Conservation (phyloP, 2,329 filamentous ascomycete species). For the Aspergillus chevalieri region DNA sequence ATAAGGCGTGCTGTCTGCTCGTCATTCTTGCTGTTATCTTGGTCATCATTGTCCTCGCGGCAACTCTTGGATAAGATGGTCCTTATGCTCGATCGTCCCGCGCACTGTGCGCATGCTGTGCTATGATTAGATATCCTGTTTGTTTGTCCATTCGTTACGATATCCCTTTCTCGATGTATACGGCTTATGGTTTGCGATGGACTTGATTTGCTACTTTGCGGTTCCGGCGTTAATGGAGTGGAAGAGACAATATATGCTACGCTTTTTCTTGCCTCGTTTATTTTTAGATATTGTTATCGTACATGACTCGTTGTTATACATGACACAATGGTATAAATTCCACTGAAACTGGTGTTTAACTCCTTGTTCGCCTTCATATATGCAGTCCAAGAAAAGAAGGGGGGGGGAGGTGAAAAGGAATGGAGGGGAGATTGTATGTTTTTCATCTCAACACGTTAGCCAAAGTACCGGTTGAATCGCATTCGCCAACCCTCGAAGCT, state of each 20-base stretch:
- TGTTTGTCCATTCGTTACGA: conserved; percentile 20
- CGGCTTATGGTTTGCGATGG: conserved; percentile 5
- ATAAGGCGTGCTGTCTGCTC: conserved; percentile 88
- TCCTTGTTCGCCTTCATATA: conserved; percentile 23
- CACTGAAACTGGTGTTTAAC: conserved; percentile 15
- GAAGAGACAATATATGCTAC: conserved; percentile 14
- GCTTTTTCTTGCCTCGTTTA: conserved; percentile 13
- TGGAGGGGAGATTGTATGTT: not conserved
- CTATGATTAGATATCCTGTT: conserved; percentile 14
- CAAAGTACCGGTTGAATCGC: conserved; percentile 45
- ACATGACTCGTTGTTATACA: conserved; percentile 30
- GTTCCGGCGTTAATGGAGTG: conserved; percentile 17
- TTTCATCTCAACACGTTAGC: conserved; percentile 27
- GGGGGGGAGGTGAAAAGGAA: not conserved
- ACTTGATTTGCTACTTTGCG: conserved; percentile 4
- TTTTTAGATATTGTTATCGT: conserved; percentile 23
- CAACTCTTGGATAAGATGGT: conserved; percentile 60
- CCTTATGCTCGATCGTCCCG: not conserved
- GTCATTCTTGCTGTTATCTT: conserved; percentile 83
- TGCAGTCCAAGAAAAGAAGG: conserved; percentile 5
- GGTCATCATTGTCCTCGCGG: conserved; percentile 81
- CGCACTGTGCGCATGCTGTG: not conserved
- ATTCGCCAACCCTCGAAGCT: conserved; percentile 56
- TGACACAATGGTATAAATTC: conserved; percentile 21
- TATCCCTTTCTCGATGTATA: conserved; percentile 27